Conservation (phyloP, 768 basidiomycete species). For the Erythrobasidium yunnanense region DNA sequence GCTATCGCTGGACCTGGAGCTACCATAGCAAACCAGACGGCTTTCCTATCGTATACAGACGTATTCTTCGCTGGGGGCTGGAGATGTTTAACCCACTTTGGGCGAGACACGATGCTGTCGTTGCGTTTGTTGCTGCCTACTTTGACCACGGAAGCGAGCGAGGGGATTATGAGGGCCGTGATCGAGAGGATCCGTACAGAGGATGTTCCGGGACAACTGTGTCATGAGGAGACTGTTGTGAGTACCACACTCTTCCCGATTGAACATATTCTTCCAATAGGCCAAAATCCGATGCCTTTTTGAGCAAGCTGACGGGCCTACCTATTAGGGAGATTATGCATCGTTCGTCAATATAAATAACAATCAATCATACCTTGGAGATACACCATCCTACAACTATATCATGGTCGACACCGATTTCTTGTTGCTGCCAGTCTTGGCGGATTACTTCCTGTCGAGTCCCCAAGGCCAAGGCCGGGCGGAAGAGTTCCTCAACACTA, state of each 20-base stretch:
- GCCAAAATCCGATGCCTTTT: too few species aligned
- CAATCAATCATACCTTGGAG: neutral
- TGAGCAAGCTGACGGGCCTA: too few species aligned
- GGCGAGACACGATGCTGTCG: conserved; percentile 46
- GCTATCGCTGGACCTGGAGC: neutral
- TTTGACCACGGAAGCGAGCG: conserved; percentile 44
- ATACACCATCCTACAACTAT: conserved; percentile 30
- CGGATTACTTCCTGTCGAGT: conserved; percentile 42
- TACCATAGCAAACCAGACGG: neutral
- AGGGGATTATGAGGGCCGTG: conserved; percentile 47
- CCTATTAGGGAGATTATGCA: conserved; percentile 46
- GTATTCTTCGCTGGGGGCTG: neutral
- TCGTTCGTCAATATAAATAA: conserved; percentile 44
- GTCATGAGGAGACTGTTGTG: conserved; percentile 45
- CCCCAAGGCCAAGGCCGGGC: neutral
- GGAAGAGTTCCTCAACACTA: conserved; percentile 19
- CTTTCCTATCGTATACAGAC: neutral
- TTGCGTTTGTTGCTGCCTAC: conserved; percentile 46
- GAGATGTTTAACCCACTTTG: neutral
- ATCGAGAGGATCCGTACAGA: conserved; percentile 44
- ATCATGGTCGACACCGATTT: conserved; percentile 48
- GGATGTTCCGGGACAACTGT: conserved; percentile 43
- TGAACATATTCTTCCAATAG: too few species aligned
- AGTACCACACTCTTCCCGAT: too few species aligned
- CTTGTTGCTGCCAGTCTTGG: conserved; percentile 45